Evolutionary conservation across 306 rosid species (phyloP).

Genomic region (Acacia melanoxylon): DNA sequence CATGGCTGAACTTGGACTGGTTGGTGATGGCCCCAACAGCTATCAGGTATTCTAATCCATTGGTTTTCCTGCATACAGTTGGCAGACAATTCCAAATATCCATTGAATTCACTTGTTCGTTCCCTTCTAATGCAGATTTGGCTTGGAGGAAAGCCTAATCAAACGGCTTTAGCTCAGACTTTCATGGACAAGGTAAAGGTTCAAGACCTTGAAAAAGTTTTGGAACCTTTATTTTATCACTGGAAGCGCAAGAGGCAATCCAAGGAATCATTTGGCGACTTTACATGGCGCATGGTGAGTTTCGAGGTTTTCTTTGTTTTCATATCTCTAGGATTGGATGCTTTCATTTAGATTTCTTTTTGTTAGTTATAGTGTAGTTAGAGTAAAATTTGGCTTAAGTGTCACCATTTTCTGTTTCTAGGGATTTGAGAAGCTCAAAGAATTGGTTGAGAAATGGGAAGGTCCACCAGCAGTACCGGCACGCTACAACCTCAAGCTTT

Average conservation of each 20-base stretch:
- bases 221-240: conserved; percentile 85
- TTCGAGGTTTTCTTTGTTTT: neutral
- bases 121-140: conserved; percentile 58
- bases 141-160: conserved; percentile 92
- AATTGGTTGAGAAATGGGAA: conserved; percentile 80
- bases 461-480: conserved; percentile 68
- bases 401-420: conserved; percentile 39
- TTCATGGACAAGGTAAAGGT: conserved; percentile 94
- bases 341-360: neutral
- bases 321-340: neutral
- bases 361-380: neutral
- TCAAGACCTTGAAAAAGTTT: conserved; percentile 85
- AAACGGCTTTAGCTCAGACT: conserved; percentile 72
- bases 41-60: conserved; percentile 70
- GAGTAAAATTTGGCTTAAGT: conserved; percentile 27
- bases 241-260: conserved; percentile 91
- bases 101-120: neutral
- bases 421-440: conserved; percentile 92
- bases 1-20: conserved; percentile 98
- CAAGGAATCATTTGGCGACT: conserved; percentile 91
- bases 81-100: conserved; percentile 1
- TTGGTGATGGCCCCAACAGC: conserved; percentile 98
- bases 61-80: conserved; percentile 16
- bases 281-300: conserved; percentile 77
- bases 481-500: conserved; percentile 79